phyloP scores from a whole-genome alignment of 352 stramenopile genomes.

The Phytophthora crassamura region DNA sequence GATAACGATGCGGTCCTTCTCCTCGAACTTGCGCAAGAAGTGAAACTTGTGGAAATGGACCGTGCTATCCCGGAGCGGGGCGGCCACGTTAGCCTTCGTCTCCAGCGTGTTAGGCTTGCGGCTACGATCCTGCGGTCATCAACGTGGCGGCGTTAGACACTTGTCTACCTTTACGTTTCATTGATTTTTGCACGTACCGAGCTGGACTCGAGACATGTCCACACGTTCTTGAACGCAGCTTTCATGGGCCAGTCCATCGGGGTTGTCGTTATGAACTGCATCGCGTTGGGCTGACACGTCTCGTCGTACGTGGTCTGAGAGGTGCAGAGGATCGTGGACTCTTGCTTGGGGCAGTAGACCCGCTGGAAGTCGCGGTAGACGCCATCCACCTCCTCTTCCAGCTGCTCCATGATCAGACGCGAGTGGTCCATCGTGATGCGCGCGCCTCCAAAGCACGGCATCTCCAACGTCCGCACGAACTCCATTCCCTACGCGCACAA shows the following conservation, averaged over 20 bases:
- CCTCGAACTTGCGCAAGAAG: conserved; percentile 24
- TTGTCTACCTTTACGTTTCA: too few species aligned
- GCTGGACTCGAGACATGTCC: conserved; percentile 23
- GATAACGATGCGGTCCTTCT: conserved; percentile 16
- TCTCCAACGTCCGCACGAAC: conserved; percentile 14
- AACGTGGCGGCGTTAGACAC: too few species aligned
- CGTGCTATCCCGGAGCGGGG: not conserved
- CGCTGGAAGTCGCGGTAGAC: conserved; percentile 17
- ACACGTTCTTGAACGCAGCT: conserved; percentile 13
- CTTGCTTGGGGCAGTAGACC: conserved; percentile 9
- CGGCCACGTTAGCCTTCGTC: not conserved
- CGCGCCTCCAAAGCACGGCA: not conserved
- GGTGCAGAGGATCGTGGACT: not conserved
- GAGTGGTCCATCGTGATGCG: not conserved
- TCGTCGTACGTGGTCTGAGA: conserved; percentile 19
- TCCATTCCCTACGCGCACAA: conserved; percentile 15
- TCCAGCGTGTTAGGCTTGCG: conserved; percentile 17
- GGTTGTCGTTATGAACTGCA: conserved; percentile 27
- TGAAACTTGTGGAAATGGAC: conserved; percentile 23
- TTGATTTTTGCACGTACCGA: conserved; percentile 12
- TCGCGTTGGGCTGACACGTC: conserved; percentile 10
- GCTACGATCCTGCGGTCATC: conserved; percentile 20
- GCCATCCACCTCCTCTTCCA: conserved; percentile 20
- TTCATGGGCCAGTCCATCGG: conserved; percentile 20
- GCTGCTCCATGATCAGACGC: conserved; percentile 13